Percentiles rank a stretch among this genome's conserved stretches.
phyloP scores from a whole-genome alignment of 2,329 filamentous ascomycete species.

The Neodidymelliopsis sp. region DNA sequence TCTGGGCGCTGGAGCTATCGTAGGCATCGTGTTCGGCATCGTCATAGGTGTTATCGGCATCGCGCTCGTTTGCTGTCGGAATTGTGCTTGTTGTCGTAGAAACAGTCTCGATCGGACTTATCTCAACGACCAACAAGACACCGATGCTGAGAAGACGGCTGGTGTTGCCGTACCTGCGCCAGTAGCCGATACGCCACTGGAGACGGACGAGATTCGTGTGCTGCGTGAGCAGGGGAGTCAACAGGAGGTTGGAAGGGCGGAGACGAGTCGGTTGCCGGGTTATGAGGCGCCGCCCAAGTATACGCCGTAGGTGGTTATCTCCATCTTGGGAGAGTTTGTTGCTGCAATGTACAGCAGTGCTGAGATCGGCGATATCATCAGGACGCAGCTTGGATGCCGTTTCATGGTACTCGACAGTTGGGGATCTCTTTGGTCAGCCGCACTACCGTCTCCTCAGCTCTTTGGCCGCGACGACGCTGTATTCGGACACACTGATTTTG shows the following conservation, averaged over 20 bases:
- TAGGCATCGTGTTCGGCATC: slow-evolving; percentile 1
- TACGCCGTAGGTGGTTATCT: slow-evolving; percentile 8
- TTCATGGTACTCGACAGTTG: too few relatives aligned
- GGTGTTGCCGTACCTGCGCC: background rate
- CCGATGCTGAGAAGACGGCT: background rate
- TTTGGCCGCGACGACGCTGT: too few relatives aligned
- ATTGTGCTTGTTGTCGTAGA: too few relatives aligned
- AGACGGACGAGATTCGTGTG: background rate
- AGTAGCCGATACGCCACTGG: background rate
- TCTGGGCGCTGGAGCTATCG: slow-evolving; percentile 5
- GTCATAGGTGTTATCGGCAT: background rate
- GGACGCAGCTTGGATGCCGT: too few relatives aligned
- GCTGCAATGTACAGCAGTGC: too few relatives aligned
- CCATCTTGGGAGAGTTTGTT: background rate
- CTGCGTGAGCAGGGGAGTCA: background rate
- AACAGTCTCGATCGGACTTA: too few relatives aligned
- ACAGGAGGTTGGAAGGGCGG: background rate
- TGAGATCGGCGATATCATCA: too few relatives aligned
- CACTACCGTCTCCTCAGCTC: too few relatives aligned
- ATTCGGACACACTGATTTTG: too few relatives aligned
- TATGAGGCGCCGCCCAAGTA: slow-evolving; percentile 20
- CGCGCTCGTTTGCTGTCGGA: too few relatives aligned
- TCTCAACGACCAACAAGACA: background rate
- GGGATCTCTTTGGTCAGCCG: too few relatives aligned
- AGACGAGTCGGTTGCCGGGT: background rate